Conservation (phyloP, 78 protist genomes). For the Polysphondylium violaceum region DNA sequence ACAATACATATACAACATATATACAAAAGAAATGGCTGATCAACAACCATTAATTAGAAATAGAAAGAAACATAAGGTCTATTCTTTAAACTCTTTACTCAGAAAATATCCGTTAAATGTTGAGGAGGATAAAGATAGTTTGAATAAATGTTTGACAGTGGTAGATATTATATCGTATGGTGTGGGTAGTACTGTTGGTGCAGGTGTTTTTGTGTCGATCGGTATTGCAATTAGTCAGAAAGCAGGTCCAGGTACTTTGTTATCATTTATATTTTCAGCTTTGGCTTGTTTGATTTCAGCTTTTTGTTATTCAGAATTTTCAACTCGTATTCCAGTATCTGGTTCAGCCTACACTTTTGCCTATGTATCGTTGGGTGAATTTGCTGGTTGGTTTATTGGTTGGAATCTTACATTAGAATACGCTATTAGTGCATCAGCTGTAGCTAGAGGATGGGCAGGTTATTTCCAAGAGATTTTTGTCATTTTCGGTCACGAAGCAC, state of each 20-base stretch:
- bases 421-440: constrained; percentile 78
- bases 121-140: constrained; percentile 2
- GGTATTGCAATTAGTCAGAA: constrained; percentile 68
- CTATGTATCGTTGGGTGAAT: constrained; percentile 75
- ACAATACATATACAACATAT: too few relatives aligned
- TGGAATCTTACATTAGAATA: constrained; percentile 84
- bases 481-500: constrained; percentile 16
- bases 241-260: constrained; percentile 87
- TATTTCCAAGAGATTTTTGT: constrained; percentile 28
- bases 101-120: constrained; percentile 24
- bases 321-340: constrained; percentile 71
- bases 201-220: constrained; percentile 88
- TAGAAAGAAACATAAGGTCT: neutral
- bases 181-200: constrained; percentile 80
- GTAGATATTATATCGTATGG: constrained; percentile 83
- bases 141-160: constrained; percentile 65
- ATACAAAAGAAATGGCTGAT: too few relatives aligned
- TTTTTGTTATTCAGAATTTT: constrained; percentile 84
- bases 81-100: constrained; percentile 1
- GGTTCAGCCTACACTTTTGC: constrained; percentile 89
- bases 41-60: neutral
- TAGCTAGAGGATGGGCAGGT: constrained; percentile 86
- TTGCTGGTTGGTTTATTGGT: constrained; percentile 75
- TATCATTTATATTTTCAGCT: constrained; percentile 76
- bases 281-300: constrained; percentile 73